Evolutionary conservation across 805 yeast genomes (phyloP), one percentile per base, ranked within the genome.

Genomic region (Suhomyces sp.): DNA sequence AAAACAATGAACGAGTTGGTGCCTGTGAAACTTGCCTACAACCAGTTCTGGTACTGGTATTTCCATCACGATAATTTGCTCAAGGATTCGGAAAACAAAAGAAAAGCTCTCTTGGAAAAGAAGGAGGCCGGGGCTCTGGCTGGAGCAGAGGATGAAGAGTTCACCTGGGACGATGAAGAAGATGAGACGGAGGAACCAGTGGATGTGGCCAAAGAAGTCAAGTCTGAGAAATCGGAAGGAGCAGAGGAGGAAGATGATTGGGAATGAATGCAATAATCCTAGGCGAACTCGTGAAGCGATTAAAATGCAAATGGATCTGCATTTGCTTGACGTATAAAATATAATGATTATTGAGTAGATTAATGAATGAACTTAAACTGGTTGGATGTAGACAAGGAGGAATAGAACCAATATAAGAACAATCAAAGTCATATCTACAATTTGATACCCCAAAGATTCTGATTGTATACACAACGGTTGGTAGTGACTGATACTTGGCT

Each of bases 31-130:
- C 58, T 81, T 23, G 50, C 76, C 3, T 83, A 80, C 48, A 63
- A 72, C 17, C 65, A 66, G 30, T 90, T 90, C 57, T 90, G 97
- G 97, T 62, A 66, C 28, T 70, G 80, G 21, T 88, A 86, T 59
- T 83, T 77, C 58, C 67, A 62, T 35, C 65, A 73, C 50, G 75
- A 72, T 38, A 55, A 60, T 9, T 68, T 70, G 46, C 75, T 87
- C 14, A 68, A 74, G 26, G 70, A 72, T 29, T 80, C 75, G 47
- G 95, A 88, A 49, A 64, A 65, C 49, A 71, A 78, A 53, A 72
- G 95, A 52, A 81, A 81, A 58, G 72, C 73, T 44, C 65, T 85
- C 36, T 64, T 86, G 28, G 64, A 72, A 21, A 63, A 59, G 28
- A 47, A 44, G 25, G 34, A 35, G 9, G 9, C 20, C 26, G 35